phyloP scores from a whole-genome alignment of 2,329 filamentous ascomycete genomes.

The Neoascochyta sp. region DNA sequence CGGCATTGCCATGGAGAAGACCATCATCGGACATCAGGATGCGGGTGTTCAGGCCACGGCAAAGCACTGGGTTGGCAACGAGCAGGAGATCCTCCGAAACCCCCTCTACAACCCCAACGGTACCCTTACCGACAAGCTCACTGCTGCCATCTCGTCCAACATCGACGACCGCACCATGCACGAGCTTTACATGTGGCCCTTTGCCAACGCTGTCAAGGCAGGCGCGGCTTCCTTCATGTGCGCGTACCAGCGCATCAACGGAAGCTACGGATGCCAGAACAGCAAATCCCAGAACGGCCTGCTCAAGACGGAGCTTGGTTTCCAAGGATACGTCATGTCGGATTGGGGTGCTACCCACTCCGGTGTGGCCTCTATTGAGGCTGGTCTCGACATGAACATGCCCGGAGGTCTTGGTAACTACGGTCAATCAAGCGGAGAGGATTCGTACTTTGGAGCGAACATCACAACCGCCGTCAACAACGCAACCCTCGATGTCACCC shows the following conservation, averaged over 20 bases:
- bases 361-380: conserved; percentile 44
- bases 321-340: conserved; percentile 45
- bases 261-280: conserved; percentile 38
- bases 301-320: conserved; percentile 52
- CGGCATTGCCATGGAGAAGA: conserved; percentile 40
- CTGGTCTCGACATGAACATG: conserved; percentile 50
- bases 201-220: conserved; percentile 58
- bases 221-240: conserved; percentile 62
- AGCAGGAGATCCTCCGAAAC: conserved; percentile 53
- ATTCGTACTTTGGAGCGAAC: conserved; percentile 46
- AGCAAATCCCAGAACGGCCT: conserved; percentile 48
- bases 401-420: conserved; percentile 35
- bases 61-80: conserved; percentile 59
- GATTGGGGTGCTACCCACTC: conserved; percentile 47
- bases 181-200: conserved; percentile 65
- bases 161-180: conserved; percentile 63
- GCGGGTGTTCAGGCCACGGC: conserved; percentile 43
- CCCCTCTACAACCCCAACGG: conserved; percentile 56
- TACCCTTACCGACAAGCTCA: conserved; percentile 37
- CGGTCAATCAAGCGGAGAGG: conserved; percentile 22
- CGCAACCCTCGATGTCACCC: conserved; percentile 38
- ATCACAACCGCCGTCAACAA: conserved; percentile 40
- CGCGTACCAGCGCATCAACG: conserved; percentile 41
- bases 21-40: conserved; percentile 41
- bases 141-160: conserved; percentile 58